These are phyloP conservation scores for Nevesoporus exiguus DNA, from an alignment of 768 basidiomycete genomes.

Conservation along the genomic window DNA sequence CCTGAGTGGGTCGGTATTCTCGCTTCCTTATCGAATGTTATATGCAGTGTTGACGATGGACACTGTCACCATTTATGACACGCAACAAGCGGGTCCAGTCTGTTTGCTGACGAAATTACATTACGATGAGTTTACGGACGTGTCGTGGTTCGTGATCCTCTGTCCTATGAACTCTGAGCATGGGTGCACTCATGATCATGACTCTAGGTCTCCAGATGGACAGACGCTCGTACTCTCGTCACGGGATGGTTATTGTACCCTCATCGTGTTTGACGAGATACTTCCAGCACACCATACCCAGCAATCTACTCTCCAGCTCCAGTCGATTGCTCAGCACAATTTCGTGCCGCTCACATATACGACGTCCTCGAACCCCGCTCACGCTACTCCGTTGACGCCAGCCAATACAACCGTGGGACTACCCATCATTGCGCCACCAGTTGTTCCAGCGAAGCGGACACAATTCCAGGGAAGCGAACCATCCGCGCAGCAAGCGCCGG, in stretches of 20 bases:
- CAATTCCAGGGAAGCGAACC: conserved; percentile 29
- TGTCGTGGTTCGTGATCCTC: conserved; percentile 72
- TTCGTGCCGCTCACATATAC: conserved; percentile 56
- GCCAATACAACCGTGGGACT: conserved; percentile 34
- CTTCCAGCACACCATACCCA: conserved; percentile 85
- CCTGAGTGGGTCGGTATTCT: conserved; percentile 64
- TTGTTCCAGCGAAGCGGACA: conserved; percentile 34
- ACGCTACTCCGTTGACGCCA: conserved; percentile 24
- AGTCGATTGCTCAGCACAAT: conserved; percentile 85
- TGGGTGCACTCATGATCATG: conserved; percentile 4
- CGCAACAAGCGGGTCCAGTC: conserved; percentile 90
- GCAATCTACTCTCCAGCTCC: conserved; percentile 85
- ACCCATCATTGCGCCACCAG: conserved; percentile 31
- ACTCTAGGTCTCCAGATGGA: conserved; percentile 87
- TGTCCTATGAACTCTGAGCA: background rate
- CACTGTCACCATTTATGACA: conserved; percentile 91
- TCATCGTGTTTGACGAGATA: conserved; percentile 93
- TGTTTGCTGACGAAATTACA: conserved; percentile 92
- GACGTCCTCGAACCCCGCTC: conserved; percentile 10
- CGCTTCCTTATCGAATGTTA: conserved; percentile 89
- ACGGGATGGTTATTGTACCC: conserved; percentile 95
- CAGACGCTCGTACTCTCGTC: conserved; percentile 89
- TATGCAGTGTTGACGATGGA: conserved; percentile 98
- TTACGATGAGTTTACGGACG: conserved; percentile 96
- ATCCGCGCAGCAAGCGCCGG: conserved; percentile 15